Evolutionary conservation across 176 grass and related monocot species (phyloP).

Genomic region (Aegilops speltoides): DNA sequence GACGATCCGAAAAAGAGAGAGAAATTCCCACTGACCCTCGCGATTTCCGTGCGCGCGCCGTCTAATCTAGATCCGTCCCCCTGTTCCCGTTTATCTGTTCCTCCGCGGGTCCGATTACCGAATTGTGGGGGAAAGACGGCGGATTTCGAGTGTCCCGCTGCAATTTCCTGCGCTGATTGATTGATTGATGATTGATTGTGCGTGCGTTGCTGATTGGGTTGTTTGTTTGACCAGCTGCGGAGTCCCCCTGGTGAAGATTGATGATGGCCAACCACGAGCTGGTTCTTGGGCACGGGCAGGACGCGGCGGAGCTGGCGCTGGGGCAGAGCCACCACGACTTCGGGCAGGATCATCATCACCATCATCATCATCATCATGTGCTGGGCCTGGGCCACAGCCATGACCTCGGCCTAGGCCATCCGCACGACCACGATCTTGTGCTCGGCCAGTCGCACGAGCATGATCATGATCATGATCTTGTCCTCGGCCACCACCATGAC

Average conservation of each 20-base stretch:
- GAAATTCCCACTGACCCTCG: not conserved
- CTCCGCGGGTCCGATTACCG: not conserved
- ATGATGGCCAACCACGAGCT: conserved; percentile 87
- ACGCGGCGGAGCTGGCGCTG: conserved; percentile 68
- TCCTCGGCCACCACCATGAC: conserved; percentile 57
- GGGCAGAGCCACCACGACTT: conserved; percentile 78
- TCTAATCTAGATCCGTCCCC: not conserved
- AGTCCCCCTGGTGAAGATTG: not conserved
- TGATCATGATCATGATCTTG: conserved; percentile 47
- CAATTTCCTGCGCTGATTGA: not conserved
- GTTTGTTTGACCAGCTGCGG: conserved; percentile 13
- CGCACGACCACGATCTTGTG: conserved; percentile 54
- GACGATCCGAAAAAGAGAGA: not conserved
- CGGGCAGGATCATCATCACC: conserved; percentile 30
- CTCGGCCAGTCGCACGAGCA: conserved; percentile 50
- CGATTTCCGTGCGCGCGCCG: not conserved
- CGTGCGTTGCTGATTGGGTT: not conserved
- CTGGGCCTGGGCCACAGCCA: conserved; percentile 50
- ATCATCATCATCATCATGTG: not conserved
- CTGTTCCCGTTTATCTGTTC: not conserved
- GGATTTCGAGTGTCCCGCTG: not conserved
- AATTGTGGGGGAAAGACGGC: not conserved
- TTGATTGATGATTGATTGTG: not conserved
- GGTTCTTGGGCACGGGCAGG: conserved; percentile 79
- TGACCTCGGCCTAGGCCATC: conserved; percentile 54